Evolutionary conservation across 2,329 filamentous ascomycete genomes (phyloP), one percentile per base, ranked within the genome.

Genomic region (Trichoderma semiorbis): DNA sequence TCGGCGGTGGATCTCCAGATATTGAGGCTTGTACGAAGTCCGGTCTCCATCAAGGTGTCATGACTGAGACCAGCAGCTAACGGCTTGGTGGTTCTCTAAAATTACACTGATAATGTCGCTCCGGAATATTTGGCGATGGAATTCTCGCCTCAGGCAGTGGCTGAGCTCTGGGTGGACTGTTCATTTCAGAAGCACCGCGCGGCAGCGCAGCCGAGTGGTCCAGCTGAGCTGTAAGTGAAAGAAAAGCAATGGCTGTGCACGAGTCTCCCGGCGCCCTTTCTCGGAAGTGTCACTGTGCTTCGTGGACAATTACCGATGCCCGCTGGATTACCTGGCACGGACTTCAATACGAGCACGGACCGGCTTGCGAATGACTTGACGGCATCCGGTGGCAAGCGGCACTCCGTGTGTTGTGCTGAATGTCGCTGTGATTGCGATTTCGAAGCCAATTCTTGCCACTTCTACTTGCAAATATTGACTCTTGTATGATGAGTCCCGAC

Each of bases 171-270:
- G 57, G 58, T 50, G 66, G 71, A 32, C 26, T 64, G 14, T 36
- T 60, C 71, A 72, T 72, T 72, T 72, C 66, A 50, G 34, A 36
- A 3, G n/a, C 50, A 47, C 30, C 18, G 21, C 28, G 28, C 71
- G 71, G 71, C 71, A 69, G 53, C 32, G 60, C 28, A 58, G 71
- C 71, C 71, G 71, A 70, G 66, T 72, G 58, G 71, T 57, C 58
- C 36, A 61, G 63, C 64, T 57, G 28, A 30, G 28, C 12, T 16
- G 50, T 18, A 63, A 39, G 26, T 18, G 12, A 39, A 32, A 62
- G 43, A 36, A 63, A 18, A 63, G 68, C 68, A 62, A 62, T 24
- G 32, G 39, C 58, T 28, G 61, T 39, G 50, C 60, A 71, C 61
- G 69, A 71, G 60, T 70, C 68, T 39, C 43, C n/a, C 26, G 43